phyloP scores from a whole-genome alignment of 1,139 yeast genomes.

The Protomyces arabidopsidicola region DNA sequence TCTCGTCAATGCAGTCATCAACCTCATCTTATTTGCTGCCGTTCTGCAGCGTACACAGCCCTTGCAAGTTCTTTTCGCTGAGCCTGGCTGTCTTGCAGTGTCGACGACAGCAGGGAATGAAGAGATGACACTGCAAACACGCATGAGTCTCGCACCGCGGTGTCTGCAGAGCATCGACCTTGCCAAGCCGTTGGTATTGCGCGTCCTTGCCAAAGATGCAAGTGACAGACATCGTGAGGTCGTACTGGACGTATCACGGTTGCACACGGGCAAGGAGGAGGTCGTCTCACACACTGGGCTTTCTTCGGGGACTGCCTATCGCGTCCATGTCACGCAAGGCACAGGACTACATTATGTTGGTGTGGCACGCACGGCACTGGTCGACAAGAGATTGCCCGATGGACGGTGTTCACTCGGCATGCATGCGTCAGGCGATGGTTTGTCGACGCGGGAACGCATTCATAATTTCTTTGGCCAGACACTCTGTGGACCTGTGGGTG shows the following conservation, averaged over 20 bases:
- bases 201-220: neutral
- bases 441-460: neutral
- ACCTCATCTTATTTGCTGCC: neutral
- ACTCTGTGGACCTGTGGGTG: neutral
- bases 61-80: neutral
- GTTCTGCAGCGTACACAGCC: neutral
- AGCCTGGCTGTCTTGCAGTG: neutral
- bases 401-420: neutral
- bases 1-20: neutral
- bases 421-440: neutral
- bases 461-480: neutral
- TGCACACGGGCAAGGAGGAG: neutral
- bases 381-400: neutral
- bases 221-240: neutral
- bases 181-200: neutral
- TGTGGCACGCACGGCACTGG: neutral
- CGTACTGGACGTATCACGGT: neutral
- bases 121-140: neutral
- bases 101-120: neutral
- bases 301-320: neutral
- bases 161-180: neutral
- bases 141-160: neutral
- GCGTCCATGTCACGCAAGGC: neutral
- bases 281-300: neutral
- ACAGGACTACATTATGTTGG: neutral